Evolutionary conservation across 139 green algal genomes (phyloP).

Genomic region (Gonium pectorale): DNA sequence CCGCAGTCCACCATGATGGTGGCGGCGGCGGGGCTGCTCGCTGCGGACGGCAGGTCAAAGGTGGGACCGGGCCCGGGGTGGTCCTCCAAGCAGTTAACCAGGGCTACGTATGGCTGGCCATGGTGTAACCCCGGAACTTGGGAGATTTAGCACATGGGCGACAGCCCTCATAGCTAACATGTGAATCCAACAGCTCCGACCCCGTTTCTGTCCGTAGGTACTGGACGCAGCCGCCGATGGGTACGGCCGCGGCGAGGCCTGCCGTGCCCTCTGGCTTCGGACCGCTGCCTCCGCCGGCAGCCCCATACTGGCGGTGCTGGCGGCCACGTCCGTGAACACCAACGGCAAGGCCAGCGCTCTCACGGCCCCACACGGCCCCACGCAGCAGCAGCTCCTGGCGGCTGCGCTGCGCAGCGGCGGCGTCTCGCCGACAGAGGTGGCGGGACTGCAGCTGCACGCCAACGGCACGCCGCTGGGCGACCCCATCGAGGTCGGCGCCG

Average conservation of each 20-base stretch:
- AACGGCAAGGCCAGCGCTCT: slow-evolving; percentile 86
- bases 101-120: too few species aligned
- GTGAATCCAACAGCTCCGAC: too few species aligned
- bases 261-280: slow-evolving; percentile 57
- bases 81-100: too few species aligned
- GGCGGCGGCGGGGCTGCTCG: slow-evolving; percentile 69
- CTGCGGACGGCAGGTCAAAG: slow-evolving; percentile 77
- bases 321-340: slow-evolving; percentile 85
- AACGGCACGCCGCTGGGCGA: slow-evolving; percentile 77
- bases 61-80: slow-evolving; percentile 14
- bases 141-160: too few species aligned
- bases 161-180: too few species aligned
- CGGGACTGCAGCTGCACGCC: slow-evolving; percentile 73
- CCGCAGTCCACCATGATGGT: slow-evolving; percentile 68
- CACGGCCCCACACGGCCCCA: slow-evolving; percentile 90
- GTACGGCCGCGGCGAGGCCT: slow-evolving; percentile 77
- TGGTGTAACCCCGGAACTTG: too few species aligned
- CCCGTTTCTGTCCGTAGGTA: too few species aligned
- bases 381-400: slow-evolving; percentile 77
- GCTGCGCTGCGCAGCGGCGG: slow-evolving; percentile 51
- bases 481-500: slow-evolving; percentile 70
- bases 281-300: background rate
- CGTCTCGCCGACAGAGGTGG: slow-evolving; percentile 39
- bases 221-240: slow-evolving; percentile 79
- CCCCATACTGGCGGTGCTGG: slow-evolving; percentile 54